Evolutionary conservation across 768 basidiomycete species (phyloP).

Genomic region (Lactarius indigo): DNA sequence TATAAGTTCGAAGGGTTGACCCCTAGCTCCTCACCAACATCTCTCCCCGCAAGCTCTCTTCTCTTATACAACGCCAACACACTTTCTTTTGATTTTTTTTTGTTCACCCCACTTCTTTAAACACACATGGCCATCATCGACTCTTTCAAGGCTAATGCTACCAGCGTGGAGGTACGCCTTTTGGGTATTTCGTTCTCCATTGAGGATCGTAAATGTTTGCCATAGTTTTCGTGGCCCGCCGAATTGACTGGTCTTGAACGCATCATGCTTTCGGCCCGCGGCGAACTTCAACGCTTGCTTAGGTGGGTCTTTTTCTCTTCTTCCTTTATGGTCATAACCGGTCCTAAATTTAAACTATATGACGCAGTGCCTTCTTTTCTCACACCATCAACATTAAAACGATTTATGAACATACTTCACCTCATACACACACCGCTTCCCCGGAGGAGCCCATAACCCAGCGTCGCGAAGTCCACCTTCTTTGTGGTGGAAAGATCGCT

Average conservation of each 20-base stretch:
- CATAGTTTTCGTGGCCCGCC: constrained; percentile 40
- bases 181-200: no score
- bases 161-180: constrained; percentile 22
- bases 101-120: neutral
- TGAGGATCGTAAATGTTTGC: neutral
- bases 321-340: neutral
- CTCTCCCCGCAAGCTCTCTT: neutral
- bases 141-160: constrained; percentile 25
- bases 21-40: neutral
- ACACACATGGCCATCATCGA: constrained; percentile 25
- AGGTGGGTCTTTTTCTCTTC: constrained; percentile 41
- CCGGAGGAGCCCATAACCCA: constrained; percentile 52
- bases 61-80: neutral
- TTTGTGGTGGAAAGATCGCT: constrained; percentile 50
- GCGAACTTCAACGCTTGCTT: constrained; percentile 64
- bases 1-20: constrained; percentile 8
- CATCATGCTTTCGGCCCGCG: constrained; percentile 63
- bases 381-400: constrained; percentile 55
- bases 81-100: neutral
- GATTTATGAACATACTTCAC: constrained; percentile 49
- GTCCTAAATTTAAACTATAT: neutral
- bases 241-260: constrained; percentile 56
- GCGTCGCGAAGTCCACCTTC: constrained; percentile 60
- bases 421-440: constrained; percentile 37
- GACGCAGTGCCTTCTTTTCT: constrained; percentile 58